These are phyloP conservation scores for Scedosporium minutisporum DNA, from an alignment of 2,329 filamentous ascomycete species.

Conservation along the genomic window DNA sequence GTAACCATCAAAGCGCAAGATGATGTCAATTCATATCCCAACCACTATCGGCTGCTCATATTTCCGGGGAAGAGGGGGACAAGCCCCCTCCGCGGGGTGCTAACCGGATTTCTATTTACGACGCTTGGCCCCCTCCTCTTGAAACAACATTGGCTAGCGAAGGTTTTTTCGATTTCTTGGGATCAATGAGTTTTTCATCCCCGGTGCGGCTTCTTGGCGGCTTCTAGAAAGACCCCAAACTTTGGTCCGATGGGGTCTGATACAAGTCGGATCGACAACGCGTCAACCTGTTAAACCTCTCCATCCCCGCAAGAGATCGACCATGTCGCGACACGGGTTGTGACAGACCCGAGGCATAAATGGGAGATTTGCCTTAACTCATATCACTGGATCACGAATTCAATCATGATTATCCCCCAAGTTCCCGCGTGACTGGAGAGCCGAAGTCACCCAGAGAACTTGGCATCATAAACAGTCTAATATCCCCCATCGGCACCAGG, in stretches of 20 bases:
- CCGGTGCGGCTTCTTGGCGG: too few species aligned
- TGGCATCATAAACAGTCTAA: not conserved
- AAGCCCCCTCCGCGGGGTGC: too few species aligned
- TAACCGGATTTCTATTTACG: too few species aligned
- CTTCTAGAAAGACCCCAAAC: not conserved
- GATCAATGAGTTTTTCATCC: too few species aligned
- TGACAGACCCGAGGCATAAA: not conserved
- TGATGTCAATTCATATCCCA: too few species aligned
- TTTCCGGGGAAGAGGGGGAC: too few species aligned
- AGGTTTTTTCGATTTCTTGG: too few species aligned
- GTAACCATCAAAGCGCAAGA: too few species aligned
- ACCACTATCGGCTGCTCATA: too few species aligned
- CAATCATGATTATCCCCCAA: not conserved
- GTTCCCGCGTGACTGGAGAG: not conserved
- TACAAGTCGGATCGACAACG: not conserved
- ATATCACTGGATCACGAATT: not conserved
- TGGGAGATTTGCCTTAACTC: not conserved
- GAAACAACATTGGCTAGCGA: too few species aligned
- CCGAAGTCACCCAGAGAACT: too few species aligned
- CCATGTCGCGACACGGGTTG: not conserved
- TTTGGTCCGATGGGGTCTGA: not conserved
- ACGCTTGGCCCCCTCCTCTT: too few species aligned
- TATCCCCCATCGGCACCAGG: not conserved
- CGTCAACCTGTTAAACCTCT: not conserved
- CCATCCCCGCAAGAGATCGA: not conserved